Conservation (phyloP, 2,329 filamentous ascomycete genomes). For the Zalaria obscura region DNA sequence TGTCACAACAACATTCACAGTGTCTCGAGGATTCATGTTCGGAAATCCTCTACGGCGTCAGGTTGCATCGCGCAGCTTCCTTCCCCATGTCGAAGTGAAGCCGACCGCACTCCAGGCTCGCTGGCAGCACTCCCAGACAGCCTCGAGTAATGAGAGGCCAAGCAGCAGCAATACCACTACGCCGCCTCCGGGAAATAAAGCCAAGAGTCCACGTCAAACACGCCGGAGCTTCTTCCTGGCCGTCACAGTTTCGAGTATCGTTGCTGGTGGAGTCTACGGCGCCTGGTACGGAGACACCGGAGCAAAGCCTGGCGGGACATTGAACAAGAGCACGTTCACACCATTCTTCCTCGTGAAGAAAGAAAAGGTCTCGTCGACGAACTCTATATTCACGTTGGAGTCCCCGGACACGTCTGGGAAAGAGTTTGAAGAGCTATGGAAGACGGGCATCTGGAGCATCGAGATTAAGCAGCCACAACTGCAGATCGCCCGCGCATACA, state of each 20-base stretch:
- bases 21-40: too few relatives aligned
- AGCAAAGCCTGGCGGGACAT: conserved; percentile 1
- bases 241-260: not conserved
- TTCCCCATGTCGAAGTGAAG: too few relatives aligned
- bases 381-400: conserved; percentile 52
- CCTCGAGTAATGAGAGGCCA: too few relatives aligned
- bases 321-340: conserved; percentile 49
- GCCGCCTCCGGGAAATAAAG: too few relatives aligned
- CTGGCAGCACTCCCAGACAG: too few relatives aligned
- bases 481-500: conserved; percentile 85
- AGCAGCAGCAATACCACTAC: too few relatives aligned
- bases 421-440: conserved; percentile 6
- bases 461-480: conserved; percentile 90
- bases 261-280: not conserved
- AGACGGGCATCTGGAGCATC: conserved; percentile 50
- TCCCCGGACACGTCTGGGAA: conserved; percentile 18
- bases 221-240: too few relatives aligned
- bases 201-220: too few relatives aligned
- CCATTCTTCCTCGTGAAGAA: conserved; percentile 50
- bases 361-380: conserved; percentile 50
- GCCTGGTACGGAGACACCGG: not conserved
- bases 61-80: too few relatives aligned
- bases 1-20: too few relatives aligned
- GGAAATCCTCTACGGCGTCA: too few relatives aligned
- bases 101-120: too few relatives aligned